These are phyloP conservation scores for Wickerhamomyces rabaulensis DNA, from an alignment of 805 yeast species.

Conservation along the genomic window DNA sequence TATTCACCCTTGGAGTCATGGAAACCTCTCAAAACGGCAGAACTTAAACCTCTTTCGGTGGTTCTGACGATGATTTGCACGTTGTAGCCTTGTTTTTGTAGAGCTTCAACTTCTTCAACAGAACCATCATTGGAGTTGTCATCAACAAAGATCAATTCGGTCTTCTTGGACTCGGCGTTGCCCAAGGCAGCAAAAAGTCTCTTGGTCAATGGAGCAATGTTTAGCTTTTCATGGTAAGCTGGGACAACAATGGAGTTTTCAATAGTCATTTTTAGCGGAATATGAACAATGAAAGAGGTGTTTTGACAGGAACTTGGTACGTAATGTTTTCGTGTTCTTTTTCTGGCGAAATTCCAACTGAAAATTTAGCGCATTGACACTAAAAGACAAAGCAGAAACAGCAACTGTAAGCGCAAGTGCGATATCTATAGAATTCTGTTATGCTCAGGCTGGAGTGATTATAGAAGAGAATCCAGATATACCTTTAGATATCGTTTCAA, in stretches of 20 bases:
- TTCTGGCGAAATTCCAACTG: neutral
- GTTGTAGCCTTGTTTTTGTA: slow-evolving; percentile 41
- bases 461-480: too few relatives aligned
- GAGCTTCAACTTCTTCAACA: slow-evolving; percentile 43
- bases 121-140: slow-evolving; percentile 49
- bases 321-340: neutral
- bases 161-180: slow-evolving; percentile 32
- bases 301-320: neutral
- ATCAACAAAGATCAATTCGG: slow-evolving; percentile 46
- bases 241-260: slow-evolving; percentile 42
- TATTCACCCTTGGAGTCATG: slow-evolving; percentile 41
- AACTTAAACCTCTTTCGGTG: slow-evolving; percentile 43
- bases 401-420: too few relatives aligned
- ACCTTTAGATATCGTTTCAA: too few relatives aligned
- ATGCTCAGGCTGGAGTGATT: too few relatives aligned
- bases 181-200: slow-evolving; percentile 45
- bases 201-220: slow-evolving; percentile 44
- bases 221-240: slow-evolving; percentile 45
- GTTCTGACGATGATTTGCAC: slow-evolving; percentile 46
- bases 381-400: too few relatives aligned
- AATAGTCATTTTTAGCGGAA: slow-evolving; percentile 24
- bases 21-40: slow-evolving; percentile 46
- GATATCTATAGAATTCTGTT: too few relatives aligned
- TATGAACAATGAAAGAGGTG: neutral
- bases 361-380: neutral